Conservation (phyloP, 441 rosid species). For the Adansonia grandidieri region DNA sequence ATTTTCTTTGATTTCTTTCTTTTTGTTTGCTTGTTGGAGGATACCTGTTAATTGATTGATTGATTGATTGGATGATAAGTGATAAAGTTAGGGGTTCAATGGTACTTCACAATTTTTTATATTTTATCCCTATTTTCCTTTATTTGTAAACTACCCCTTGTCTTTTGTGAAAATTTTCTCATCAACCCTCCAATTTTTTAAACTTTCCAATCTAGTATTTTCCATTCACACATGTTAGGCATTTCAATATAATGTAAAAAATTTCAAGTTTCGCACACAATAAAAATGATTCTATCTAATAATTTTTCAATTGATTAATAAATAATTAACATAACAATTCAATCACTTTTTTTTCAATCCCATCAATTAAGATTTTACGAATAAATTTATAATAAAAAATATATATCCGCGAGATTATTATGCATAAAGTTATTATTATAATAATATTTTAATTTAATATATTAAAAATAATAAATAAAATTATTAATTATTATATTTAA, state of each 20-base stretch:
- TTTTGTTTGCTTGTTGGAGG: neutral
- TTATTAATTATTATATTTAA: neutral
- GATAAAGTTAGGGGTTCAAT: constrained; percentile 13
- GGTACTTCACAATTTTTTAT: constrained; percentile 34
- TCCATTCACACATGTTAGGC: neutral
- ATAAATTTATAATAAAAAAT: neutral
- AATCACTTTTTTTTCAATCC: neutral
- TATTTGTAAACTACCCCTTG: neutral
- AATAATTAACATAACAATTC: neutral
- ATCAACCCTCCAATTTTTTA: neutral
- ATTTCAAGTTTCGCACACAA: no score
- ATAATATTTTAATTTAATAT: no score
- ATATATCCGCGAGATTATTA: no score
- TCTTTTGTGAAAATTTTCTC: neutral
- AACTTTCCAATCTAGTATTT: neutral
- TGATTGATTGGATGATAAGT: neutral
- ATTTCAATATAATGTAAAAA: no score
- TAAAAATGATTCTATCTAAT: no score
- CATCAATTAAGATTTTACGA: no score
- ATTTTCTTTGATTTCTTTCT: neutral
- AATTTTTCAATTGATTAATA: no score
- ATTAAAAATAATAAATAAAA: neutral
- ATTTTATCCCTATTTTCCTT: neutral
- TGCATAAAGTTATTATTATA: no score
- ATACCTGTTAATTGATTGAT: constrained; percentile 17